phyloP scores from a whole-genome alignment of 2,329 filamentous ascomycete genomes.

The Reticulascus tulasneorum region DNA sequence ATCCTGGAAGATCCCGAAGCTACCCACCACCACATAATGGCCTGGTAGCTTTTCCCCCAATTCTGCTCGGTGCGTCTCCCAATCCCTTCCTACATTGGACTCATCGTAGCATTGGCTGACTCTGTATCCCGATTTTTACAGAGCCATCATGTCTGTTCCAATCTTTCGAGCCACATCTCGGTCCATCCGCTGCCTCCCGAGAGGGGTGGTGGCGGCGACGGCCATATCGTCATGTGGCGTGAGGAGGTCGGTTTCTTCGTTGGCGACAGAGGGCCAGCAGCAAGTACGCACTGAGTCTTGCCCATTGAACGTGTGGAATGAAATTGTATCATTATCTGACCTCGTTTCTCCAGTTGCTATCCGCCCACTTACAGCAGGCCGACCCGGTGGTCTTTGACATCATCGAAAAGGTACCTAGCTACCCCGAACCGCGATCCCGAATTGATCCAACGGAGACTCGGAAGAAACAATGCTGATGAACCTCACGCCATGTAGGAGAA shows the following conservation, averaged over 20 bases:
- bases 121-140: too few relatives aligned
- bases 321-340: not conserved
- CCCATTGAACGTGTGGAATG: slow-evolving; percentile 9
- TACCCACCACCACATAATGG: too few relatives aligned
- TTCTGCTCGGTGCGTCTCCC: too few relatives aligned
- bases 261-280: slow-evolving; percentile 53
- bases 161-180: slow-evolving; percentile 45
- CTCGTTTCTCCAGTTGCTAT: slow-evolving; percentile 61
- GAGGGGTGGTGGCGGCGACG: slow-evolving; percentile 18
- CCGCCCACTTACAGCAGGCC: slow-evolving; percentile 73
- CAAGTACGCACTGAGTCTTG: slow-evolving; percentile 38
- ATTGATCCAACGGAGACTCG: not conserved
- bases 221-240: slow-evolving; percentile 12
- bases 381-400: slow-evolving; percentile 87
- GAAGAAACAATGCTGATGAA: slow-evolving; percentile 4
- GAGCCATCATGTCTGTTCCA: slow-evolving; percentile 41
- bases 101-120: too few relatives aligned
- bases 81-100: too few relatives aligned
- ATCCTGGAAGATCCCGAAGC: too few relatives aligned
- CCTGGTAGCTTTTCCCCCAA: too few relatives aligned
- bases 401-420: slow-evolving; percentile 70
- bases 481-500: slow-evolving; percentile 66
- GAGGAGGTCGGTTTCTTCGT: slow-evolving; percentile 41
- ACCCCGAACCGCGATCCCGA: not conserved
- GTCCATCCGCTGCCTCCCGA: slow-evolving; percentile 39